Conservation (phyloP, 1,284 basidiomycete species). For the Porogramme epimiltina region DNA sequence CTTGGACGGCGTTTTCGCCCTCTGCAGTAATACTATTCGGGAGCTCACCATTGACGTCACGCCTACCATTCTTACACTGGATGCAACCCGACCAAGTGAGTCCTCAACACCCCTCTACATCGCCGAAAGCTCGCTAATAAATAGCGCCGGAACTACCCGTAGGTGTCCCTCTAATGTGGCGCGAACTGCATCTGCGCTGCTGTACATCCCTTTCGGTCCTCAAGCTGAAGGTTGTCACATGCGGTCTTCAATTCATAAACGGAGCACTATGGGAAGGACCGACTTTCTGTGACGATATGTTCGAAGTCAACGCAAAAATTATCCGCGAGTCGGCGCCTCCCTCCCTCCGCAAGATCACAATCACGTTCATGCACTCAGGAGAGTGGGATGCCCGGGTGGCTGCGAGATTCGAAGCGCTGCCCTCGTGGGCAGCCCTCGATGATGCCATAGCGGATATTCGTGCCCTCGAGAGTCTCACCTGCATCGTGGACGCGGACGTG, state of each 20-base stretch:
- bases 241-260: too few species aligned
- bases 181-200: too few species aligned
- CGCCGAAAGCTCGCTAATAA: too few species aligned
- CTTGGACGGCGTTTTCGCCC: neutral
- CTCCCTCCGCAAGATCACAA: neutral
- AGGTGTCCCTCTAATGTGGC: too few species aligned
- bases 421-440: neutral
- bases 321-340: neutral
- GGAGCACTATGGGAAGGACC: too few species aligned
- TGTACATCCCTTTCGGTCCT: too few species aligned
- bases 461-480: neutral
- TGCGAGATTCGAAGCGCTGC: neutral
- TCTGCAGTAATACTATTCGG: neutral
- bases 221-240: too few species aligned
- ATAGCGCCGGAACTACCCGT: too few species aligned
- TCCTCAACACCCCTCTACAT: too few species aligned
- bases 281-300: neutral
- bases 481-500: neutral
- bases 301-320: neutral
- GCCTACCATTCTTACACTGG: neutral
- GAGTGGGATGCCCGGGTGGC: neutral
- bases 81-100: too few species aligned
- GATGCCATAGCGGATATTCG: neutral
- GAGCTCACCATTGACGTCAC: neutral
- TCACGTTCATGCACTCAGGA: neutral